phyloP scores from a whole-genome alignment of 306 rosid genomes.

The Ziziphus jujuba region DNA sequence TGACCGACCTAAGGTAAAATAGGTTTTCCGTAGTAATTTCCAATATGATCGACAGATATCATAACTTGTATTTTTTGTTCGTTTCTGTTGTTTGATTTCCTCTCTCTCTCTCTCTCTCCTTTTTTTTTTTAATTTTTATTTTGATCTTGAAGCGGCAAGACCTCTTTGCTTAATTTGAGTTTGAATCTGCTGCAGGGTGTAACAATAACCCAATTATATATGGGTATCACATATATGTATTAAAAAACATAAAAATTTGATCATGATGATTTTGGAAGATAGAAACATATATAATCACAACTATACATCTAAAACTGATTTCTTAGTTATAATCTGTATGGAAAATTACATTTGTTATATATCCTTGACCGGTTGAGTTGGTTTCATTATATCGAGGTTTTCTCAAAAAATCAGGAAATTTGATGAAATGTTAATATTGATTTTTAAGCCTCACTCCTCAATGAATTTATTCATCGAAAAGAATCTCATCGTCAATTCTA shows the following conservation, averaged over 20 bases:
- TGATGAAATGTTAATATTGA: no score
- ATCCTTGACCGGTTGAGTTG: no score
- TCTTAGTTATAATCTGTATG: neutral
- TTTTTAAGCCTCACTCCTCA: no score
- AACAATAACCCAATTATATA: constrained; percentile 26
- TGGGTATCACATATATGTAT: constrained; percentile 11
- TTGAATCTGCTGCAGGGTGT: constrained; percentile 27
- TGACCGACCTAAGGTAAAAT: constrained; percentile 40
- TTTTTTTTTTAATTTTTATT: neutral
- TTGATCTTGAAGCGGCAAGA: constrained; percentile 11
- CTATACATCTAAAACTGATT: constrained; percentile 2
- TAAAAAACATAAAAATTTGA: constrained; percentile 18
- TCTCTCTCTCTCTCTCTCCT: no score
- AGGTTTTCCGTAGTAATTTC: neutral
- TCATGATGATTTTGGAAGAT: constrained; percentile 9
- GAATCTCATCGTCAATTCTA: no score
- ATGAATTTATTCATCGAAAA: no score
- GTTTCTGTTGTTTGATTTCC: constrained; percentile 20
- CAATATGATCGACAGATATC: neutral
- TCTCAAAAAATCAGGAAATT: no score
- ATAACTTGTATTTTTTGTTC: neutral
- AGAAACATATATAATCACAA: neutral
- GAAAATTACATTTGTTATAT: no score
- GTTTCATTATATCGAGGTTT: no score
- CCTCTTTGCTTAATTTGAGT: constrained; percentile 17